Conservation (phyloP, 192 early-diverging fungal species). For the Thamnidium elegans region DNA sequence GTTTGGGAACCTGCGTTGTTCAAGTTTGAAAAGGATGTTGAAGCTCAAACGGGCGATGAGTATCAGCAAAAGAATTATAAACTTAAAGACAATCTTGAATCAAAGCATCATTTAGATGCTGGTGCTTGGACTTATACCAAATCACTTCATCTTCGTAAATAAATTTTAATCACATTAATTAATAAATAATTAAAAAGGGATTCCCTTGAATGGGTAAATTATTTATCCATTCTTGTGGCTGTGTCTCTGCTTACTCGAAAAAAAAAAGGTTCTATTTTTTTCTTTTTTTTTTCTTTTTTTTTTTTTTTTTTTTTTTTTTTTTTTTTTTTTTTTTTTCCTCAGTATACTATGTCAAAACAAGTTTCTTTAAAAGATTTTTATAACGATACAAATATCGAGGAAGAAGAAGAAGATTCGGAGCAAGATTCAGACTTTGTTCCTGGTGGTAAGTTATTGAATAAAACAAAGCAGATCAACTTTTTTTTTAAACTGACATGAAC, state of each 20-base stretch:
- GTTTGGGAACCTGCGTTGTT: slow-evolving; percentile 36
- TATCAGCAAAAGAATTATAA: slow-evolving; percentile 17
- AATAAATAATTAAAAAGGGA: background rate
- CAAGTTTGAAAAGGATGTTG: slow-evolving; percentile 22
- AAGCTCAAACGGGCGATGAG: background rate
- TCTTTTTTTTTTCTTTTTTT: background rate
- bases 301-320: slow-evolving; percentile 2
- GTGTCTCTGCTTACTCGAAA: background rate
- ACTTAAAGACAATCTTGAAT: slow-evolving; percentile 6
- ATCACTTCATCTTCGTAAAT: slow-evolving; percentile 28
- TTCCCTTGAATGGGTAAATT: background rate
- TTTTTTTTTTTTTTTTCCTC: background rate
- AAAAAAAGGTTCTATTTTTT: background rate
- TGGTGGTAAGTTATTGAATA: slow-evolving; percentile 15
- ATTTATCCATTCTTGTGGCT: background rate
- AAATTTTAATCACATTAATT: slow-evolving; percentile 8
- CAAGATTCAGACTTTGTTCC: slow-evolving; percentile 29
- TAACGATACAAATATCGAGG: slow-evolving; percentile 1
- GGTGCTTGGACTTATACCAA: slow-evolving; percentile 35
- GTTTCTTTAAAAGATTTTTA: slow-evolving; percentile 11
- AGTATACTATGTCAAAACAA: background rate
- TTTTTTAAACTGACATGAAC: background rate
- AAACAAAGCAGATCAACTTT: background rate
- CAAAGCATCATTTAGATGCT: slow-evolving; percentile 24
- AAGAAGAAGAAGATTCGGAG: slow-evolving; percentile 25